A percentile compares a stretch with the other conserved stretches of the same genome.
Conservation (phyloP, 2,329 filamentous ascomycete species). For the Penicillium carneum region DNA sequence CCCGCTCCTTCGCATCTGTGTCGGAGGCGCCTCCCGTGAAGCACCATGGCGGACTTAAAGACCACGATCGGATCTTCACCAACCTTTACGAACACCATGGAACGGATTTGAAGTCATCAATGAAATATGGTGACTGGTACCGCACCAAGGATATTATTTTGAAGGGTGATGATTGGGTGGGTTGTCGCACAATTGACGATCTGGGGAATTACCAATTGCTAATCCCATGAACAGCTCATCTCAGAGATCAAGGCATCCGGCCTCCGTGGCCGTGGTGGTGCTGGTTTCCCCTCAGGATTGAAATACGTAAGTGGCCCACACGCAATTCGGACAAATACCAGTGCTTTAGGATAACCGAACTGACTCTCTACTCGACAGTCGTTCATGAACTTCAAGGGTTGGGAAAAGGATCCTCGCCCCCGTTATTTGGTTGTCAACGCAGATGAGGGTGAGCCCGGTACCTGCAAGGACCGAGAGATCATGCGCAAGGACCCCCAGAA, state of each 20-base stretch:
- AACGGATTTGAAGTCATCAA: conserved; percentile 87
- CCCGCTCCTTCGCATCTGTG: conserved; percentile 79
- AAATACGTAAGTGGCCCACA: conserved; percentile 83
- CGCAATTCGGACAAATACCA: conserved; percentile 7
- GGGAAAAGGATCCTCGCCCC: conserved; percentile 96
- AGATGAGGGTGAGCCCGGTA: conserved; percentile 97
- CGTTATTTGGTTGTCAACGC: conserved; percentile 98
- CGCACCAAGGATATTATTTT: conserved; percentile 98
- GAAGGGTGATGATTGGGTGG: conserved; percentile 93
- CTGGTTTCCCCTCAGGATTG: conserved; percentile 95
- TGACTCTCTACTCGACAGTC: conserved; percentile 64
- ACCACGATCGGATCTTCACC: conserved; percentile 98
- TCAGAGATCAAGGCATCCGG: conserved; percentile 96
- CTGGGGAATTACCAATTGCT: conserved; percentile 30
- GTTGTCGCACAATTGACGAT: conserved; percentile 25
- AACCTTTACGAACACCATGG: conserved; percentile 96
- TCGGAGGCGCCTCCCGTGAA: conserved; percentile 69
- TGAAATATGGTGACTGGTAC: conserved; percentile 99
- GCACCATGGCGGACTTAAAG: conserved; percentile 84
- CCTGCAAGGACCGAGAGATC: conserved; percentile 99
- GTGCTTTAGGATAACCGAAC: conserved; percentile 24
- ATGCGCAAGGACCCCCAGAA: conserved; percentile 99
- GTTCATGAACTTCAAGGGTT: conserved; percentile 99
- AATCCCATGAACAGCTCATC: conserved; percentile 71
- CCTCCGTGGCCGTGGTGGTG: conserved; percentile 91